phyloP scores from a whole-genome alignment of 495 filamentous ascomycete genomes.

The Evernia prunastri region DNA sequence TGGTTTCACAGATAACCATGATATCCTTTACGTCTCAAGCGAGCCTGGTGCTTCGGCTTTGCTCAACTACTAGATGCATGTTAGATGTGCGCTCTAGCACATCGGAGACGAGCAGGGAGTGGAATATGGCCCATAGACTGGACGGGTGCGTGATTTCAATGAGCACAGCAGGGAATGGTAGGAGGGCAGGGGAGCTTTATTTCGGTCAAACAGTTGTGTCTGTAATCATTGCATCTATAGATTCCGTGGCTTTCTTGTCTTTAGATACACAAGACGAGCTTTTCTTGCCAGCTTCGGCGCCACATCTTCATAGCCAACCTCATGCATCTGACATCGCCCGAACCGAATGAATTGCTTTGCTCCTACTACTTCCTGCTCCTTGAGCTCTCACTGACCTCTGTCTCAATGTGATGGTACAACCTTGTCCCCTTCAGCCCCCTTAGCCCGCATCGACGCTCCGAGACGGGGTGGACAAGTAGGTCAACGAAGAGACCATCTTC shows the following conservation, averaged over 20 bases:
- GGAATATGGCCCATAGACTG: neutral
- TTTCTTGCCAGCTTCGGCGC: neutral
- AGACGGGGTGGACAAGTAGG: no score
- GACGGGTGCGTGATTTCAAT: neutral
- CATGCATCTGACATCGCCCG: neutral
- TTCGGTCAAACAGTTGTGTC: neutral
- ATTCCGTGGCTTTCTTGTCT: neutral
- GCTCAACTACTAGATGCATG: slow-evolving; percentile 43
- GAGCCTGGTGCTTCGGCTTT: slow-evolving; percentile 80
- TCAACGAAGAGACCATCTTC: no score
- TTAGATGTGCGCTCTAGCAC: neutral
- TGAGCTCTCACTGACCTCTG: neutral
- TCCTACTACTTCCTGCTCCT: neutral
- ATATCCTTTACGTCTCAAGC: slow-evolving; percentile 89
- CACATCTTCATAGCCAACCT: neutral
- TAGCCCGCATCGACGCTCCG: neutral
- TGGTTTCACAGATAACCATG: slow-evolving; percentile 88
- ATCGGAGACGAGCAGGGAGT: neutral
- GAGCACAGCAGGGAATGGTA: neutral
- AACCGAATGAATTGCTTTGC: neutral
- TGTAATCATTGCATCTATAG: neutral
- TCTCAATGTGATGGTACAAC: neutral
- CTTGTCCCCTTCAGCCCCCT: neutral
- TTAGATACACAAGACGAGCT: neutral
- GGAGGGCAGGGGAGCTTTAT: neutral